These are phyloP conservation scores for Ophiostoma pallidulum DNA, from an alignment of 2,329 filamentous ascomycete genomes.

Conservation along the genomic window DNA sequence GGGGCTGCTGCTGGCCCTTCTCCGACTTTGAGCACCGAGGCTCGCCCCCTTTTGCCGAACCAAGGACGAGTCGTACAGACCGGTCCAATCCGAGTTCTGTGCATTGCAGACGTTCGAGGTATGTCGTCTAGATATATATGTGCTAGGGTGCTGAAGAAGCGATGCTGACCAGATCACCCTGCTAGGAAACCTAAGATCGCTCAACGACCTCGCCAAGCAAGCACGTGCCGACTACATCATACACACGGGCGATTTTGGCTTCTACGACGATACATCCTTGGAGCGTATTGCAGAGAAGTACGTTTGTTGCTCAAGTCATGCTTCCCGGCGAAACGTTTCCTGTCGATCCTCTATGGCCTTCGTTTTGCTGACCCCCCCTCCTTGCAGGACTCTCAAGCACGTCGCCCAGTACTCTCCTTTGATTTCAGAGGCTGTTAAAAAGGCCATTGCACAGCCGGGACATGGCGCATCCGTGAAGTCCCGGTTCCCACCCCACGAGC, in stretches of 20 bases:
- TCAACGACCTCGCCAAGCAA: conserved; percentile 93
- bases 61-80: conserved; percentile 58
- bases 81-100: conserved; percentile 57
- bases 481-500: conserved; percentile 69
- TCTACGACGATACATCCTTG: conserved; percentile 93
- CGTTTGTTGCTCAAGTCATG: conserved; percentile 27
- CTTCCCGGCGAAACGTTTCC: neutral
- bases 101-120: conserved; percentile 66
- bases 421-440: conserved; percentile 68
- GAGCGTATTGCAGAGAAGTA: conserved; percentile 98
- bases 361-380: neutral
- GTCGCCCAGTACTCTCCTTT: conserved; percentile 97
- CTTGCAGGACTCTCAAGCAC: conserved; percentile 82
- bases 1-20: conserved; percentile 40
- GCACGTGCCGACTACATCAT: conserved; percentile 96
- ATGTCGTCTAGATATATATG: conserved; percentile 26
- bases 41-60: conserved; percentile 56
- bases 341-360: no score
- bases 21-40: conserved; percentile 45
- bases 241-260: conserved; percentile 97
- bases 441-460: conserved; percentile 49
- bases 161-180: conserved; percentile 14
- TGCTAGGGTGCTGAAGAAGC: no score
- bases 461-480: conserved; percentile 74
- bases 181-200: conserved; percentile 81